Base-by-base conservation (phyloP, 208 protist genomes). In the Crithidia sp. region DNA sequence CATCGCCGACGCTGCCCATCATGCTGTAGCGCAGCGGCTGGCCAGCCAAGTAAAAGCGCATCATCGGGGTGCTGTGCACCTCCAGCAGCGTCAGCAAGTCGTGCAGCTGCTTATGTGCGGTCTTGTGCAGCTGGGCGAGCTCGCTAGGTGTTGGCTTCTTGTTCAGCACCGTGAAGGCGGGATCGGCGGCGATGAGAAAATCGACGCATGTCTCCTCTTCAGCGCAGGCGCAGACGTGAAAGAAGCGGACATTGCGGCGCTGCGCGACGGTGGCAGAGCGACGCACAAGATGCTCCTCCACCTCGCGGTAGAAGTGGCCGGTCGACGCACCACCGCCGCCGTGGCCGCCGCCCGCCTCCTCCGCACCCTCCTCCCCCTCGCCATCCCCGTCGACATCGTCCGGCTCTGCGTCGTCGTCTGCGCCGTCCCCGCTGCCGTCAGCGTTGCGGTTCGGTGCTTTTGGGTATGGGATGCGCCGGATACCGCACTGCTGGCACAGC, bases 41-140 rank as follows among this genome's bases (percentile, higher is more conserved):
- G 3, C 91, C 91, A 37, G 72, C 54, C 5, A 95, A 56, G 79
- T 87, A 95, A 70, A 95, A 94, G 76, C 88, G 62, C 88, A 95
- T 86, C 55, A 67, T 84, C 6, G 91, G 91, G 0, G 91, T 95
- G 79, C 88, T 91, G 36, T 72, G 76, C 58, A 95, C 79, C 65
- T 83, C 82, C 39, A 95, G 75, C 17, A 81, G 65, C 19, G 68
- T 81, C 47, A 95, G 77, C n/a, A 95, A 72, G 16, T 89, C 81
- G 28, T 85, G 19, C 7, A 95, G 82, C 52, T 92, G 75, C 43
- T 81, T 19, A 62, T 95, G 85, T 0, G 91, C 88, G 54, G 76
- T 86, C 37, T 77, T 64, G 45, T 92, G 88, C 45, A 95, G 74
- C 71, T 86, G 79, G 12, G 71, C 50, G 13, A 78, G 61, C 57